Base-by-base conservation (phyloP, 2,329 filamentous ascomycete species). In the Fusarium stilboides region DNA sequence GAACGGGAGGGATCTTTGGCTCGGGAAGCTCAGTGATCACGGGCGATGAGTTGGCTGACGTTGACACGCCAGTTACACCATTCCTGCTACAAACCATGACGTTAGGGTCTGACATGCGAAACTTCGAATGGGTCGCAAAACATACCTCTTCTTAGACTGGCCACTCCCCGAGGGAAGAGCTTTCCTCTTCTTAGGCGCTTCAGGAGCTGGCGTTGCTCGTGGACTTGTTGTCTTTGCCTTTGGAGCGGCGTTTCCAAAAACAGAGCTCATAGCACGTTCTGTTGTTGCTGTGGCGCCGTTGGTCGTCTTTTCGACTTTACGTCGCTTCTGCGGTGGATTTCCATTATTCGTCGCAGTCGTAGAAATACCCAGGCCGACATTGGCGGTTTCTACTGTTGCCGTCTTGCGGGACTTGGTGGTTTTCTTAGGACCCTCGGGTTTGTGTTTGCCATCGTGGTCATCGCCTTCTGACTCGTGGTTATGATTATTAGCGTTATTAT, bases 141-240 rank as follows among this genome's bases (percentile, higher is more conserved):
- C 85, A 75, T 85, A 92, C 92, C 89, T 95, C 82, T 94, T 97
- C 81, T 95, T 94, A 31, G 88, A 79, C 70, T 89, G 88, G n/a
- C 88, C 86, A 70, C 92, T 93, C 6, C 88, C 87, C 3, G 88
- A 86, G 61, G 82, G 88, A 62, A 86, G 83, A 69, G 82, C 92
- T 85, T 86, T 94, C 81, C 80, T 89, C 82, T 87, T 94, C 81
- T 94, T 95, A 60, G 91, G 90, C 33, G 84, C 83, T 54, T 94
- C 92, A 3, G 87, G 87, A 13, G 83, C 87, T 31, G 91, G 90
- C 12, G 91, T 94, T 64, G 88, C 90, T 74, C 89, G 82, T 2
- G 92, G 91, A 68, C 90, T 97, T 28, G 85, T 84, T 8, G 80
- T 85, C 77, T 88, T 89, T 6, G 85, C 80, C 77, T 91, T 90